Base-by-base conservation (phyloP, 345 rosid genomes). In the Orychophragmus violaceus region DNA sequence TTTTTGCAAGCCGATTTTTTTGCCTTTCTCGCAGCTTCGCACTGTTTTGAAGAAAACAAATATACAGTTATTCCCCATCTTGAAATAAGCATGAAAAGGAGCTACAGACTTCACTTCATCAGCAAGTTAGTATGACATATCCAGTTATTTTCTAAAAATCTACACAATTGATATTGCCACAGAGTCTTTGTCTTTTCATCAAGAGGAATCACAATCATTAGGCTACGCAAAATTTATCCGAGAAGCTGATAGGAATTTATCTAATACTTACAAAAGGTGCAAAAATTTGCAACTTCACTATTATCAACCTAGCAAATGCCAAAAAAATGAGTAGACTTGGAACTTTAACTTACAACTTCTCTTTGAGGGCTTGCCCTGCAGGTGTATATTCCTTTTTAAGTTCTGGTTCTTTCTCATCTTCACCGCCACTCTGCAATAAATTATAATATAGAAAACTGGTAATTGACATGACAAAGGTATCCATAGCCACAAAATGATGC, bases 11-110 rank as follows among this genome's bases (percentile, higher is more conserved):
- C 45, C 94, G 86, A 55, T 82, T 82, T 70, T 91, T 95, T 76
- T 95, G 99, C 74, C 98, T 85, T 32, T 96, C 91, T 63, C 99
- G 99, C 62, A 95, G 98, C 87, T 76, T 95, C 59, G 78, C 36
- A 80, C 99, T 95, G 91, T 70, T 61, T 59, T 77, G 58, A 55
- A 72, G 53, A 62, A 64, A 28, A 54, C 32, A 74, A 68, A 61
- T 10, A 42, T 17, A 66, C 5, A 4, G 33, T 23, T 36, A 70
- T 37, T 58, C 41, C 36, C 59, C 49, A 23, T 29, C 29, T 39
- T 64, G 48, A 49, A 30, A 41, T 30, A 42, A 72, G 27, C 24
- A 35, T 55, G 42, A 19, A 27, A 57, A 46, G 44, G 48, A 41
- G 48, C 8, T 41, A 41, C 48, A 16, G n/a, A 37, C 23, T 33